Evolutionary conservation across 2,329 filamentous ascomycete genomes (phyloP).

Genomic region (Microsporum ferrugineum): DNA sequence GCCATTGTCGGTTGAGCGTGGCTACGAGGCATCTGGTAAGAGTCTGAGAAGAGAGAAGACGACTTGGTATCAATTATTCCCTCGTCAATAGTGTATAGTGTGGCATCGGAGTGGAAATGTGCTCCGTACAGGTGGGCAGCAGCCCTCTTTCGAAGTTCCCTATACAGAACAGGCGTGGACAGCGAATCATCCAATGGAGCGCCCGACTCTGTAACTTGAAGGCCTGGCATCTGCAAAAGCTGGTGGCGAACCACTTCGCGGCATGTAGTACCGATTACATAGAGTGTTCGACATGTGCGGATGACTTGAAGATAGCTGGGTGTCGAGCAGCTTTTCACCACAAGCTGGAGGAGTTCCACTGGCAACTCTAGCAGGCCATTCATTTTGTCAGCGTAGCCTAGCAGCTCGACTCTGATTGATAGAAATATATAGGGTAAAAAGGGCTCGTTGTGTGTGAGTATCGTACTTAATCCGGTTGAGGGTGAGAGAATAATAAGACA

Average conservation of each 20-base stretch:
- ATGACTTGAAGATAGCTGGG: conserved; percentile 30
- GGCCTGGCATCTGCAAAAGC: conserved; percentile 23
- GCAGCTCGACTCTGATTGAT: not conserved
- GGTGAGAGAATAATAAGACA: no score
- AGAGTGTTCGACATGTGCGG: conserved; percentile 26
- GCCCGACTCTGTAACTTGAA: not conserved
- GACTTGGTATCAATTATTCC: conserved; percentile 25
- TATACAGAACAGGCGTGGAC: conserved; percentile 21
- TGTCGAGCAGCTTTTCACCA: conserved; percentile 26
- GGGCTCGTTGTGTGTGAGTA: no score
- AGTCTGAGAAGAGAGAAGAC: conserved; percentile 18
- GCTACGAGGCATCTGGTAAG: not conserved
- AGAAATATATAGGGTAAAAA: no score
- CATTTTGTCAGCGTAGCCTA: not conserved
- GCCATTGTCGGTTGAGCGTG: not conserved
- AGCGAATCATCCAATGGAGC: conserved; percentile 12
- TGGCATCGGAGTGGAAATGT: conserved; percentile 24
- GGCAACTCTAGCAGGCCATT: conserved; percentile 19
- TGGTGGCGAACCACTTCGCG: conserved; percentile 30
- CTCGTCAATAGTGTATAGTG: conserved; percentile 19
- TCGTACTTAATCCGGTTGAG: no score
- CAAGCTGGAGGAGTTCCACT: conserved; percentile 32
- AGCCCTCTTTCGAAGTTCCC: conserved; percentile 23
- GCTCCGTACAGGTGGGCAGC: conserved; percentile 27
- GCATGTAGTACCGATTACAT: conserved; percentile 24